These are phyloP conservation scores for Talaromyces marneffei DNA, from an alignment of 2,329 filamentous ascomycete species.

Conservation along the genomic window DNA sequence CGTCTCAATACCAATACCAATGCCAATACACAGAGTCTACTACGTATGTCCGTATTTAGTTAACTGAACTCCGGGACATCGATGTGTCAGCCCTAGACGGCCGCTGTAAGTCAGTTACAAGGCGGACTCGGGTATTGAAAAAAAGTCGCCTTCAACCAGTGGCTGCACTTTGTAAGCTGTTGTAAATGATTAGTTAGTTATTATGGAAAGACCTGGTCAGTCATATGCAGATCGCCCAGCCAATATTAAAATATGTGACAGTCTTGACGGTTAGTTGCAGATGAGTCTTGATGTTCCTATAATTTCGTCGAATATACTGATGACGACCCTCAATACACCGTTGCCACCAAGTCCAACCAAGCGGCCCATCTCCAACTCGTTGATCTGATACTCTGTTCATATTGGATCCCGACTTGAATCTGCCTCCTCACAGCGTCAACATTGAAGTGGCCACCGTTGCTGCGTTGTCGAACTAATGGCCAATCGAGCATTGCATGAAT, in stretches of 20 bases:
- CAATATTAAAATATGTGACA: background rate
- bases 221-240: background rate
- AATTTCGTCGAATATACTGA: background rate
- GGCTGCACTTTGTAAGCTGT: background rate
- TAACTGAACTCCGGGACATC: conserved; percentile 1
- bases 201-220: background rate
- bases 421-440: background rate
- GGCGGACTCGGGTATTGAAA: background rate
- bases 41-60: too few species aligned
- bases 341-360: background rate
- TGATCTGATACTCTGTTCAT: background rate
- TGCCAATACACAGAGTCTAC: background rate
- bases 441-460: background rate
- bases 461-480: conserved; percentile 3
- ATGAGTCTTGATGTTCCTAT: background rate
- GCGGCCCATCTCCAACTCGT: background rate
- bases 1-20: background rate
- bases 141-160: background rate
- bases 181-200: too few species aligned
- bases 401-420: background rate
- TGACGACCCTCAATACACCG: background rate
- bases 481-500: conserved; percentile 2
- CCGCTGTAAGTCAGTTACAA: background rate
- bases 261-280: background rate
- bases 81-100: background rate